Base-by-base conservation (phyloP, 768 basidiomycete genomes). In the Crepidotus variabilis region DNA sequence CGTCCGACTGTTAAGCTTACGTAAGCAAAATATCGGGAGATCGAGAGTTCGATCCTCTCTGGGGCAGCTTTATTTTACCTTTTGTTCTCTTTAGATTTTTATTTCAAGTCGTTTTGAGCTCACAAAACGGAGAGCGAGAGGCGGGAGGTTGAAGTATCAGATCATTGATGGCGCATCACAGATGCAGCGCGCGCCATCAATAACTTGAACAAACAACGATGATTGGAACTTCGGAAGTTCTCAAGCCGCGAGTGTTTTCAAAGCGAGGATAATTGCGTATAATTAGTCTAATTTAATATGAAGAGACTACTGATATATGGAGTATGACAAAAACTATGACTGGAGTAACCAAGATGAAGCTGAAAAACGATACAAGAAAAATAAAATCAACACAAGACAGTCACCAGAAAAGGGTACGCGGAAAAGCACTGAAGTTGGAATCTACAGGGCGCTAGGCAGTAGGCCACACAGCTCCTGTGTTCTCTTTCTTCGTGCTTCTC, bases 21-120 rank as follows among this genome's bases (percentile, higher is more conserved):
- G 1, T 45, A 0, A 7, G 36, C 16, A 21, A 8, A 50, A 54
- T 18, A 59, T 59, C 58, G 58, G 58, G 54, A 59, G 58, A 54
- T 59, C 58, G 50, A 51, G 58, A 59, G 58, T 59, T 59, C 58
- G 58, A 59, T 24, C 58, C 58, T 59, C 58, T 51, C 50, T 59
- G 58, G 58, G 58, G 58, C 58, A 59, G 58, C 14, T 16, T 47
- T 20, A 1, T 45, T 59, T 61, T 58, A 33, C 28, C 28, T 47
- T 34, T 10, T 43, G 46, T 20, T 39, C 2, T 20, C 13, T 10
- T 39, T 24, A 16, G n/a, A 13, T 33, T 14, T 8, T 34, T 8
- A 3, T 51, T 18, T 13, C 2, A 51, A 24, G 20, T 24, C 9
- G 32, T 43, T 43, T 16, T 20, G 39, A 14, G 13, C 39, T 5